A percentile compares a stretch with the other conserved stretches of the same genome.
phyloP scores from a whole-genome alignment of 2,329 filamentous ascomycete genomes.

The Zymoseptoria ardabiliae region DNA sequence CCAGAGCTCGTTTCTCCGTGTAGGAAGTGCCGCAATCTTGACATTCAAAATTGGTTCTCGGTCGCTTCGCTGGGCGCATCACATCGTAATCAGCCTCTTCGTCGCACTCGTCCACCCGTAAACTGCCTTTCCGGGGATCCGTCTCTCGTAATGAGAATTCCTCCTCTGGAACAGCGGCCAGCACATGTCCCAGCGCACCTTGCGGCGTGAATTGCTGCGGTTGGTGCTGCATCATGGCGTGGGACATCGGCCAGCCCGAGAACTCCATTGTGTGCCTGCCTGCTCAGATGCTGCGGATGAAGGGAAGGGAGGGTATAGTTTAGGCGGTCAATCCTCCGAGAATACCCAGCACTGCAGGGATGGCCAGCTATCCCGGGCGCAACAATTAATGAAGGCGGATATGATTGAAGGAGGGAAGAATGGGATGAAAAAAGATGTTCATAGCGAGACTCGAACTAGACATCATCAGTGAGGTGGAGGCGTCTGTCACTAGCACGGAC shows the following conservation, averaged over 20 bases:
- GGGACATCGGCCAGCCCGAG: neutral
- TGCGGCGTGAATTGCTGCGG: neutral
- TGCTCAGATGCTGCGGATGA: neutral
- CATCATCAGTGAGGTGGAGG: neutral
- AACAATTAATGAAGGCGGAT: neutral
- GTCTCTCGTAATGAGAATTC: neutral
- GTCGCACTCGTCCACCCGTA: neutral
- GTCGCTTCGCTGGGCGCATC: constrained; percentile 10
- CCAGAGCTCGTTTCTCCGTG: constrained; percentile 22
- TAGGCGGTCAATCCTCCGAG: neutral
- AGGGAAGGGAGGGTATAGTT: neutral
- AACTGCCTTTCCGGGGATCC: neutral
- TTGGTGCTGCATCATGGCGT: neutral
- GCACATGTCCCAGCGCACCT: neutral
- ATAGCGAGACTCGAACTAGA: neutral
- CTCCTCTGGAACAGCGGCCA: neutral
- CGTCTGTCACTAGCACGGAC: neutral
- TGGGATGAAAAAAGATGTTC: neutral
- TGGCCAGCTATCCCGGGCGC: neutral
- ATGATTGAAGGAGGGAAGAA: neutral
- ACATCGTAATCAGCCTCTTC: constrained; percentile 5
- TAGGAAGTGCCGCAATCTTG: constrained; percentile 16
- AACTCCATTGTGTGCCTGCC: neutral
- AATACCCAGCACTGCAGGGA: neutral
- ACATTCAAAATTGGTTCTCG: constrained; percentile 9